phyloP scores from a whole-genome alignment of 2,329 filamentous ascomycete species.

The Fusarium compactum region DNA sequence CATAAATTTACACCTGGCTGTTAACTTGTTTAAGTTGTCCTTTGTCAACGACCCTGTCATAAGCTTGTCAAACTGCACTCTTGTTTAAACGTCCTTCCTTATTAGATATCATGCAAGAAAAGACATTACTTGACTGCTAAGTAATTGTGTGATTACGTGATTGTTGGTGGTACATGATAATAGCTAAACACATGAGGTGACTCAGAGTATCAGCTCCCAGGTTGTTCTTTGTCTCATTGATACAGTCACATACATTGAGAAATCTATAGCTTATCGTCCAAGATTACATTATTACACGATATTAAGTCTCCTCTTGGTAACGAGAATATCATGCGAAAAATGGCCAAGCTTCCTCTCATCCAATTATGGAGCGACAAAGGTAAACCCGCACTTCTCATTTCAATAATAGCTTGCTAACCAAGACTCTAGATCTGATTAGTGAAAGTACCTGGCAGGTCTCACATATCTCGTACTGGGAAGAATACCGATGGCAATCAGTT shows the following conservation, averaged over 20 bases:
- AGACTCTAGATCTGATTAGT: slow-evolving; percentile 1
- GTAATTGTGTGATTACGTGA: background rate
- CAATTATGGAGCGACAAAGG: slow-evolving; percentile 3
- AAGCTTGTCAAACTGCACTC: background rate
- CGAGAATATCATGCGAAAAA: background rate
- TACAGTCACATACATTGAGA: background rate
- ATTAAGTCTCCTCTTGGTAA: background rate
- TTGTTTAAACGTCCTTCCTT: background rate
- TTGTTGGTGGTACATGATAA: background rate
- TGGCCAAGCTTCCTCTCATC: background rate
- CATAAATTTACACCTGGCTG: background rate
- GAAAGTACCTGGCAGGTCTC: slow-evolving; percentile 4
- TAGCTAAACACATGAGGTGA: background rate
- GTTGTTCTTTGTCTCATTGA: background rate
- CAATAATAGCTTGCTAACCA: background rate
- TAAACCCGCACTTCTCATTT: background rate
- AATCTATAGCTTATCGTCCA: background rate
- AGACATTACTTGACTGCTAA: background rate
- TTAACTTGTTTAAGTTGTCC: background rate
- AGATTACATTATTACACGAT: background rate
- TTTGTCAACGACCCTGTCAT: background rate
- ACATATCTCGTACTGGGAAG: slow-evolving; percentile 4
- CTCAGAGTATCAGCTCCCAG: background rate
- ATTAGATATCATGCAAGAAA: background rate
- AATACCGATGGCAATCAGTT: slow-evolving; percentile 9